Evolutionary conservation across 2,329 filamentous ascomycete species (phyloP).

Genomic region (Bipolaris victoriae): DNA sequence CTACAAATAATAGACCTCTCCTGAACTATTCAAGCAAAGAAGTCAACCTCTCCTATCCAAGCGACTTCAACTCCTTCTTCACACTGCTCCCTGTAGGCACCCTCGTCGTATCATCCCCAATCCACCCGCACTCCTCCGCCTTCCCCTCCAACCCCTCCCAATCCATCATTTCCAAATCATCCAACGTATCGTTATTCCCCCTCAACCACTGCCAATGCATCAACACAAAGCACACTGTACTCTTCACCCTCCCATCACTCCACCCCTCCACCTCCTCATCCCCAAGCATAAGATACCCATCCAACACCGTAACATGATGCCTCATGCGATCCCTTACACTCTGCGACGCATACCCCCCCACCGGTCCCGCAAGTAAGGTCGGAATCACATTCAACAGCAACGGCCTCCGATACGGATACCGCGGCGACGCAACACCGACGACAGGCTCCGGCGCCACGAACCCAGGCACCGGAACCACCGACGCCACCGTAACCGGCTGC

Average conservation of each 20-base stretch:
- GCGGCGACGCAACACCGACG: too few species aligned
- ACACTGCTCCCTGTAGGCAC: not conserved
- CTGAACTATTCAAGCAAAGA: not conserved
- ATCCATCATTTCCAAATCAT: conserved; percentile 30
- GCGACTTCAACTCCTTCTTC: not conserved
- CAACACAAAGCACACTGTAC: conserved; percentile 16
- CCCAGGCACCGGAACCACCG: not conserved
- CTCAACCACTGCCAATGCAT: conserved; percentile 41
- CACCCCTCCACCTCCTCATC: conserved; percentile 29
- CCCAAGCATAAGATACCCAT: conserved; percentile 27
- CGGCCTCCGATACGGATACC: conserved; percentile 2
- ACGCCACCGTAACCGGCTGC: conserved; percentile 17
- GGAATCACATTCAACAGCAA: conserved; percentile 31
- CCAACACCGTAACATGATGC: conserved; percentile 38
- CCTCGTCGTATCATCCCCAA: conserved; percentile 26
- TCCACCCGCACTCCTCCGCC: conserved; percentile 37
- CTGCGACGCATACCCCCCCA: conserved; percentile 20
- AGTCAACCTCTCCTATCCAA: not conserved
- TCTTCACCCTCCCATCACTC: conserved; percentile 16
- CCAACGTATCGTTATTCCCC: conserved; percentile 30
- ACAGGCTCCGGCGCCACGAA: not conserved
- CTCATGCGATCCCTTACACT: conserved; percentile 35
- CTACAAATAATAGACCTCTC: not conserved
- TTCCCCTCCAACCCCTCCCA: conserved; percentile 34
- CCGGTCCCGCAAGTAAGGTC: conserved; percentile 32